These are phyloP conservation scores for Pseudocercospora eumusae DNA, from an alignment of 2,329 filamentous ascomycete genomes.

Conservation along the genomic window DNA sequence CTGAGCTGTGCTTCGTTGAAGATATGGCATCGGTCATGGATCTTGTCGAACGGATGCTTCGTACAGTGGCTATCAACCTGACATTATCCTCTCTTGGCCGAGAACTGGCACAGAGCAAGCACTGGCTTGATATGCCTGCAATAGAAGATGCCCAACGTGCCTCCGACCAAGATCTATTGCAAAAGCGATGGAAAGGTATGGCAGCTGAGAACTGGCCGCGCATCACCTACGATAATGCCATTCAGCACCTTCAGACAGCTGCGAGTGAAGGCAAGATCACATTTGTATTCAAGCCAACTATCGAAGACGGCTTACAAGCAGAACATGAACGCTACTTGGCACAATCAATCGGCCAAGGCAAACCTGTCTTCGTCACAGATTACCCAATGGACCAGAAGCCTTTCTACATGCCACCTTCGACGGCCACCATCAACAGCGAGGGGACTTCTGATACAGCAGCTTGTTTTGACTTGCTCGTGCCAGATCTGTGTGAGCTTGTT, in stretches of 20 bases:
- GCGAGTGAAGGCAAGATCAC: slow-evolving; percentile 43
- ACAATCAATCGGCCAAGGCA: slow-evolving; percentile 60
- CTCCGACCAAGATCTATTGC: slow-evolving; percentile 54
- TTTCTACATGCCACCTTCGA: slow-evolving; percentile 77
- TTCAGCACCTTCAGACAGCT: slow-evolving; percentile 63
- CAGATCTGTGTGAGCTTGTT: slow-evolving; percentile 81
- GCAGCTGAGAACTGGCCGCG: slow-evolving; percentile 74
- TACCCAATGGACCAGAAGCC: slow-evolving; percentile 89
- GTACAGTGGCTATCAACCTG: slow-evolving; percentile 55
- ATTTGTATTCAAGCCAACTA: slow-evolving; percentile 70
- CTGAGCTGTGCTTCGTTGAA: slow-evolving; percentile 77
- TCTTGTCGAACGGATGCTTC: slow-evolving; percentile 77
- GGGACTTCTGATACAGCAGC: slow-evolving; percentile 63
- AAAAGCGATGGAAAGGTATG: slow-evolving; percentile 72
- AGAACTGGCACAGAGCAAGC: slow-evolving; percentile 52
- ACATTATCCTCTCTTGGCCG: slow-evolving; percentile 54
- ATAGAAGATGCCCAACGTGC: slow-evolving; percentile 39
- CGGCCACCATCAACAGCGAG: slow-evolving; percentile 20
- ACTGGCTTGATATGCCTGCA: slow-evolving; percentile 10
- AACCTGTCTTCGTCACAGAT: slow-evolving; percentile 86
- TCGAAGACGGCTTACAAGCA: slow-evolving; percentile 75
- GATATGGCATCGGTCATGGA: slow-evolving; percentile 72
- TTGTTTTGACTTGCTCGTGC: slow-evolving; percentile 87
- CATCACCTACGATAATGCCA: slow-evolving; percentile 79
- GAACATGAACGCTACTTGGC: slow-evolving; percentile 93